Conservation (phyloP, 129 eudicot genomes). For the Escallonia rubra region DNA sequence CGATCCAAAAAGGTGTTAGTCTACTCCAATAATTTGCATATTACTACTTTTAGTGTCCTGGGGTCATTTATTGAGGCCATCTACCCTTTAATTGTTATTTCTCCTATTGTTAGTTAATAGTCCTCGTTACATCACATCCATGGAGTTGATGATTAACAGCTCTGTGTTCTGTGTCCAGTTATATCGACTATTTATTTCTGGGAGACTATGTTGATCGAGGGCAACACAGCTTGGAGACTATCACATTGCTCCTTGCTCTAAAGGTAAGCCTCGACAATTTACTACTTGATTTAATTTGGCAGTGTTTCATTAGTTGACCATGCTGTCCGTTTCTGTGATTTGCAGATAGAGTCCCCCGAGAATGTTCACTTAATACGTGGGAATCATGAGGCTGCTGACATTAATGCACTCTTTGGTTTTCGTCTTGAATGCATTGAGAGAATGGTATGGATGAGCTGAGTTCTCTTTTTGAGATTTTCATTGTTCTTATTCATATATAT, state of each 20-base stretch:
- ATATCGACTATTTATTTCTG: constrained; percentile 88
- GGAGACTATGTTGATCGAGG: constrained; percentile 99
- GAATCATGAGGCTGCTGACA: constrained; percentile 99
- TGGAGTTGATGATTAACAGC: not conserved
- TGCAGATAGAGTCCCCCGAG: constrained; percentile 92
- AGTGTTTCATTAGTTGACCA: constrained; percentile 4
- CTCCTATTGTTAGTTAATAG: too few species aligned
- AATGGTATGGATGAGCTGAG: constrained; percentile 51
- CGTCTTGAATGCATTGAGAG: constrained; percentile 98
- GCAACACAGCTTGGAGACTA: constrained; percentile 98
- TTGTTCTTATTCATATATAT: constrained; percentile 10
- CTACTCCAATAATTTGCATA: too few species aligned
- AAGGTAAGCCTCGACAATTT: constrained; percentile 44
- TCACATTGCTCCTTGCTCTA: constrained; percentile 84
- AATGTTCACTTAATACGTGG: constrained; percentile 98
- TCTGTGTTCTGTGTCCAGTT: constrained; percentile 41
- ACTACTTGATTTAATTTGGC: constrained; percentile 2
- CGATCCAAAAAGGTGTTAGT: too few species aligned
- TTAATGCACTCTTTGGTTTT: constrained; percentile 95
- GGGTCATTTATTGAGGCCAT: not conserved
- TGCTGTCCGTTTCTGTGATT: not conserved
- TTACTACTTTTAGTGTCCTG: not conserved
- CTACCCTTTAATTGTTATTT: too few species aligned
- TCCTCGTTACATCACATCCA: too few species aligned
- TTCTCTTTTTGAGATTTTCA: not conserved